Base-by-base conservation (phyloP, 1,139 yeast genomes). In the Dujonia santamariae region DNA sequence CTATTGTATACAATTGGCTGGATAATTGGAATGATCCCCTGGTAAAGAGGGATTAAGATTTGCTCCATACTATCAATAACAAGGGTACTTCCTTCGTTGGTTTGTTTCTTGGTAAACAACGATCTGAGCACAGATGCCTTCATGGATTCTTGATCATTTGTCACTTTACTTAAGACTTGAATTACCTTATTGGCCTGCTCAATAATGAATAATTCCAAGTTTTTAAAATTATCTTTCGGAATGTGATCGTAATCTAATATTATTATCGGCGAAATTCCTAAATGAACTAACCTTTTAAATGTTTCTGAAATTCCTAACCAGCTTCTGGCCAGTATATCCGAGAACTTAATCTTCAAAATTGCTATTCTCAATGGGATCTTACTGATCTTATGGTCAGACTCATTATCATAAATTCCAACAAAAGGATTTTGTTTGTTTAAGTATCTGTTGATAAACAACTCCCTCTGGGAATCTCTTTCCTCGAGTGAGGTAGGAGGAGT, bases 21-120 rank as follows among this genome's bases (percentile, higher is more conserved):
- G 5, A 84, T 57, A 1, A 83, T 67, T 0, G 94, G 92, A 2
- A 82, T 68, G 9, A 61, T 56, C 3, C 64, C 65, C 41, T 70
- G 75, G 44, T 65, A 67, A 28, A 69, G 38, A 0, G 75, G 75
- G 6, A 67, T 56, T 17, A 70, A 46, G 2, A 69, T 37, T 48
- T 54, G 68, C 32, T 61, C 66, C 25, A 65, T 42, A 30, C 20
- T 17, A 11, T n/a, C 11, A 20, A 27, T 27, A 54, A 6, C 30
- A 12, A 27, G 30, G 11, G 25, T 25, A 7, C 6, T n/a, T 12
- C 30, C 22, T 7, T 7, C 23, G 25, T 19, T 17, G n/a, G 28
- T 8, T 9, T 11, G 19, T 4, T 14, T 5, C 3, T 40, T 42
- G 1, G 50, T 40, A 38, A 65, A 65, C 7, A 63, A 43, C 2